Conservation (phyloP, 768 basidiomycete genomes). For the Pleurotus djamor region DNA sequence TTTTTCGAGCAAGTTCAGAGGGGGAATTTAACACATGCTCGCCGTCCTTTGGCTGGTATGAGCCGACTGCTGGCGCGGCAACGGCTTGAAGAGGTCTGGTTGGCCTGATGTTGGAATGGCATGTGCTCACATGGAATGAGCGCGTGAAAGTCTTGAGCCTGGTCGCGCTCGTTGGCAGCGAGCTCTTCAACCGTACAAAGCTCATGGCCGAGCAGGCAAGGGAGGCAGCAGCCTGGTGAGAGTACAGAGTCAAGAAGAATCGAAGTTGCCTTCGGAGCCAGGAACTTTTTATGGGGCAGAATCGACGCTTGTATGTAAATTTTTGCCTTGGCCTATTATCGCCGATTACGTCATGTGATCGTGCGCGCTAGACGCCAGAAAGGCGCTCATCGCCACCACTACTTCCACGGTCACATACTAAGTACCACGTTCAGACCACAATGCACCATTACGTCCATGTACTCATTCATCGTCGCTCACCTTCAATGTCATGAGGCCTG, state of each 20-base stretch:
- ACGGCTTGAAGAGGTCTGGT: slow-evolving; percentile 60
- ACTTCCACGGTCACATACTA: background rate
- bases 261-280: background rate
- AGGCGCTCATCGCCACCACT: background rate
- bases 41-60: slow-evolving; percentile 60
- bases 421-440: too few species aligned
- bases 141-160: slow-evolving; percentile 31
- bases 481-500: too few species aligned
- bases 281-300: slow-evolving; percentile 7
- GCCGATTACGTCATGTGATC: slow-evolving; percentile 6
- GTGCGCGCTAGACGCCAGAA: background rate
- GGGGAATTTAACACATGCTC: slow-evolving; percentile 89
- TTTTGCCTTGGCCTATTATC: slow-evolving; percentile 1
- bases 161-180: slow-evolving; percentile 30
- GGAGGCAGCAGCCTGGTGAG: background rate
- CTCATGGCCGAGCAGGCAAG: slow-evolving; percentile 26
- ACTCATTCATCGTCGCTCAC: too few species aligned
- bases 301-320: slow-evolving; percentile 3
- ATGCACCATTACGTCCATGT: too few species aligned
- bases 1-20: slow-evolving; percentile 89
- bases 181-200: slow-evolving; percentile 39
- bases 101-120: slow-evolving; percentile 33
- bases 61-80: slow-evolving; percentile 74
- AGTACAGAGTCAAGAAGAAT: background rate
- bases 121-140: slow-evolving; percentile 47